Base-by-base conservation (phyloP, 371 early-diverging fungal genomes). In the Circinella umbellata region DNA sequence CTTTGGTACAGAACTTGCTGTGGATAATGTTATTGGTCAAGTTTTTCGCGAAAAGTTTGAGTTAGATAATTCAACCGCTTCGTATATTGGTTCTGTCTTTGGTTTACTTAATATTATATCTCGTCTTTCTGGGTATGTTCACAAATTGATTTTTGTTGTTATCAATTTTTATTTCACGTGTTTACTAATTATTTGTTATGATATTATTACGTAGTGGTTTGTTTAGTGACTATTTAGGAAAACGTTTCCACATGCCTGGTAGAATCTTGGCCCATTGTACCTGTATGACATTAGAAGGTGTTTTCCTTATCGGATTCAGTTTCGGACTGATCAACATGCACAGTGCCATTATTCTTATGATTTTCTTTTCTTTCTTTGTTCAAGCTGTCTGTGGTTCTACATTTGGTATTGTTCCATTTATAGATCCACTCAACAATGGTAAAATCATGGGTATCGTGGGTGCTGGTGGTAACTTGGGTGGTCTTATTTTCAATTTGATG, bases 1-100 rank as follows among this genome's bases (percentile, higher is more conserved):
- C 15, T 90, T 90, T 74, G 91, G 91, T 8, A 76, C 86, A n/a
- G 91, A 90, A 71, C 74, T 90, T 39, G 78, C 87, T n/a, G 81
- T 90, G 8, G 90, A 90, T 73, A 82, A 82, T 51, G 76, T 83
- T 57, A 78, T 90, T 63, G 86, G 73, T 4, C 66, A 64, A 54
- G 68, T 76, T 1, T 76, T 85, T 55, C 63, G 73, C 17, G 55
- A 38, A 15, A 67, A 75, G 35, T 88, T 82, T 48, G 35, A 47
- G 1, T 72, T 86, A n/a, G 71, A 73, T 49, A 86, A 81, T 60
- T 75, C 78, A 3, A 78, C 76, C 7, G 84, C 85, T 3, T 80
- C 86, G 37, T 77, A 83, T 73, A 73, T 87, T 67, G 88, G 85
- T 34, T 80, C 88, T n/a, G 74, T 87, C 53, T 90, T 90, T 76